These are phyloP conservation scores for Breynia disticha DNA, from an alignment of 441 rosid species.

Conservation along the genomic window DNA sequence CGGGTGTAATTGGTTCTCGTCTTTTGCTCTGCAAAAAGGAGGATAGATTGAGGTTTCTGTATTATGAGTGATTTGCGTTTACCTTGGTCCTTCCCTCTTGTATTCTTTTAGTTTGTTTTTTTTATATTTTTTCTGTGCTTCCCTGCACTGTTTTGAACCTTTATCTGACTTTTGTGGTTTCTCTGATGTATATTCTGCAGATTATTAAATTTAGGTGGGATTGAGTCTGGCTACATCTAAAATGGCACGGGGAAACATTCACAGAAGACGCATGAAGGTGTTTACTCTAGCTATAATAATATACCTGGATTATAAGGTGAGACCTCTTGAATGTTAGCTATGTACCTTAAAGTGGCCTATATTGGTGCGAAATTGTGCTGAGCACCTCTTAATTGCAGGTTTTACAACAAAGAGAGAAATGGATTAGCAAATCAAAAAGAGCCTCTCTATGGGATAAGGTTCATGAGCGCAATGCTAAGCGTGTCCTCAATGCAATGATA, in stretches of 20 bases:
- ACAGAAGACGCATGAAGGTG: conserved; percentile 59
- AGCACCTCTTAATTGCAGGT: conserved; percentile 31
- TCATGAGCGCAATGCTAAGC: conserved; percentile 81
- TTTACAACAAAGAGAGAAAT: conserved; percentile 69
- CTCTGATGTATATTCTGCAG: not conserved
- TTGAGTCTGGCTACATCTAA: conserved; percentile 2
- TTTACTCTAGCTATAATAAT: conserved; percentile 62
- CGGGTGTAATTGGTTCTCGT: no score
- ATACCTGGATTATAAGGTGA: conserved; percentile 87
- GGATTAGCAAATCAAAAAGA: conserved; percentile 45
- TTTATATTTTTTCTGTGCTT: not conserved
- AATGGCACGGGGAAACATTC: conserved; percentile 80
- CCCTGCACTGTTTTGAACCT: not conserved
- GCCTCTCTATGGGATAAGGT: conserved; percentile 66
- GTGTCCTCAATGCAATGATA: conserved; percentile 63
- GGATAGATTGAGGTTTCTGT: no score
- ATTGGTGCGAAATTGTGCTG: conserved; percentile 2
- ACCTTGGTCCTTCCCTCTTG: no score
- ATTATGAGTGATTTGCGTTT: no score
- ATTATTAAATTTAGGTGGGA: not conserved
- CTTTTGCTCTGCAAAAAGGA: no score
- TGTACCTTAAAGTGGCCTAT: conserved; percentile 9
- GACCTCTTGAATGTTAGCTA: conserved; percentile 7
- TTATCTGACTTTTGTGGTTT: not conserved
- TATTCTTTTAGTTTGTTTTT: no score